Evolutionary conservation across 805 yeast species (phyloP).

Genomic region (Kuraishia piskuri): DNA sequence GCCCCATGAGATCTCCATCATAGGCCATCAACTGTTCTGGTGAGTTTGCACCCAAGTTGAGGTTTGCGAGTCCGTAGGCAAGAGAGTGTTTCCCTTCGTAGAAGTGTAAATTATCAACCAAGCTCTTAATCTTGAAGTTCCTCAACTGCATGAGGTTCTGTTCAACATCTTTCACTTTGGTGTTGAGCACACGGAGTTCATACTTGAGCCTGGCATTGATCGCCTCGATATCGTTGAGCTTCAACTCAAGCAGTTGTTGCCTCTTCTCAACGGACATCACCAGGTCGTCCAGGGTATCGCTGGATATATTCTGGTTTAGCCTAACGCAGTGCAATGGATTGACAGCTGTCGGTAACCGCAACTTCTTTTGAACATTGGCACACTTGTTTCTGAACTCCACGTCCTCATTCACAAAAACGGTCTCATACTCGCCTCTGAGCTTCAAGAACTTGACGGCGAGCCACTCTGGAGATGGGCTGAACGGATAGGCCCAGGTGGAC

Average conservation of each 20-base stretch:
- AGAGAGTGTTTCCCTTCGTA: slow-evolving; percentile 15
- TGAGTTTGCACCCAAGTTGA: not conserved
- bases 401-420: slow-evolving; percentile 12
- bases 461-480: slow-evolving; percentile 14
- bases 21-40: not conserved
- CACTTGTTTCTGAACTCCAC: slow-evolving; percentile 10
- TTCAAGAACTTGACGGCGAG: slow-evolving; percentile 17
- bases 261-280: slow-evolving; percentile 8
- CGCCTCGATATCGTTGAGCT: slow-evolving; percentile 41
- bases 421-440: slow-evolving; percentile 11
- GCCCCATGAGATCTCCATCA: not conserved
- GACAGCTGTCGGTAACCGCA: slow-evolving; percentile 14
- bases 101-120: slow-evolving; percentile 23
- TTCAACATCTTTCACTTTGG: slow-evolving; percentile 61
- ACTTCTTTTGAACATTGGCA: slow-evolving; percentile 10
- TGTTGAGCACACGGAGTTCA: slow-evolving; percentile 50
- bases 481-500: slow-evolving; percentile 10
- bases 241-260: slow-evolving; percentile 25
- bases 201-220: slow-evolving; percentile 55
- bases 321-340: slow-evolving; percentile 17
- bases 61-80: not conserved
- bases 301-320: slow-evolving; percentile 1
- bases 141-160: slow-evolving; percentile 32
- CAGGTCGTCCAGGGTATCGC: slow-evolving; percentile 7
- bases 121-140: slow-evolving; percentile 34